Base-by-base conservation (phyloP, 1,284 basidiomycete species). In the Sanghuangporus sanghuang region DNA sequence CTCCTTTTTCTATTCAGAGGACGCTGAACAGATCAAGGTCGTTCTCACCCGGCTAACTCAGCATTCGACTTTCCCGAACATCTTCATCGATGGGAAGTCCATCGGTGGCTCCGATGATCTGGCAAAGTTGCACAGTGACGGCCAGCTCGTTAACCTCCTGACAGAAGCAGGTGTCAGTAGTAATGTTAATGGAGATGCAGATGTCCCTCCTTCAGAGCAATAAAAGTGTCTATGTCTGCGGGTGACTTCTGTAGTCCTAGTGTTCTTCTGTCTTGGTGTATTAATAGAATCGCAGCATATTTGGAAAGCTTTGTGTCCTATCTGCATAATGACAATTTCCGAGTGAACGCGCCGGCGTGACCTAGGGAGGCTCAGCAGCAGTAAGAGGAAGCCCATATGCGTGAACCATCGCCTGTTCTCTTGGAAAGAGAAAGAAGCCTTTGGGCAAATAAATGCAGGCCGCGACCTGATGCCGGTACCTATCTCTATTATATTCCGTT, bases 81-180 rank as follows among this genome's bases (percentile, higher is more conserved):
- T 90, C 62, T 70, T 94, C 49, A 70, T 93, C 7, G 77, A 79
- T 50, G 88, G 89, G 7, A 77, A 77, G 39, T 85, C 86, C 1
- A 78, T 93, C 4, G 92, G 92, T 9, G 91, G 92, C 16, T 87
- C 82, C 3, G 90, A 92, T 68, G 79, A 87, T 36, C 73, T 93
- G 14, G 74, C 78, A 2, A 69, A 69, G 11, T 71, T 90, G 50
- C 84, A 89, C 68, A 71, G 73, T 7, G 74, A 75, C 12, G 77
- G 80, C 21, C 70, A 74, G 18, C 75, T 90, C 38, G 50, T 63
- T n/a, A 60, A 54, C 16, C 49, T 70, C 54, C 61, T 75, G 1
- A 59, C 65, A 36, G 63, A 66, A 5, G 69, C 69, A 2, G 68
- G 68, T 32, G 68, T 71, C 3, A 62, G 60, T 42, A 55, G 27